Evolutionary conservation across 176 grass and related monocot genomes (phyloP).

Genomic region (Eleusine coracana): DNA sequence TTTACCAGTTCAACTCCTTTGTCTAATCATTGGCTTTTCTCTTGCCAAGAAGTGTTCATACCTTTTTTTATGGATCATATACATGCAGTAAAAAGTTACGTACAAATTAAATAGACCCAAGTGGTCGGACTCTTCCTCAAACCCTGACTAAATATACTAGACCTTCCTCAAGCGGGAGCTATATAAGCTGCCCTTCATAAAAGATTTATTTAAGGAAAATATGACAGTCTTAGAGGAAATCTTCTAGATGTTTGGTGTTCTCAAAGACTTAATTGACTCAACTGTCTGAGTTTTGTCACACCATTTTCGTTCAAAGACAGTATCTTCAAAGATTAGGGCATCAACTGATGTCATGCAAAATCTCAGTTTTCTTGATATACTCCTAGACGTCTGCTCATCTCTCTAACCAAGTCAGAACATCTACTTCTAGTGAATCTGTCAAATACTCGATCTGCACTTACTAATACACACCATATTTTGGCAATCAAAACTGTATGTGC

Average conservation of each 20-base stretch:
- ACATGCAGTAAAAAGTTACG: too few species aligned
- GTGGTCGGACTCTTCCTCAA: too few species aligned
- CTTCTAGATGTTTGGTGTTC: neutral
- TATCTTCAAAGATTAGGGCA: slow-evolving; percentile 5
- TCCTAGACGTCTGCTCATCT: neutral
- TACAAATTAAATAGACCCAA: too few species aligned
- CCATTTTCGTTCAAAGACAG: neutral
- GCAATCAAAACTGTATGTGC: neutral
- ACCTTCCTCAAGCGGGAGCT: too few species aligned
- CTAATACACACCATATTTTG: neutral
- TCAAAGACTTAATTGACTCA: neutral
- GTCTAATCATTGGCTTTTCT: neutral
- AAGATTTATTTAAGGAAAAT: too few species aligned
- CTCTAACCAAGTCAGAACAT: neutral
- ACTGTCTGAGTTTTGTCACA: neutral
- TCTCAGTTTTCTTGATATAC: neutral
- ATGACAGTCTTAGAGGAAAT: too few species aligned
- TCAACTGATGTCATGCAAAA: neutral
- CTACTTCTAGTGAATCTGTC: neutral
- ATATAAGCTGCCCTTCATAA: too few species aligned
- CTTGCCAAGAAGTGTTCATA: neutral
- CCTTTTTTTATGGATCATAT: too few species aligned
- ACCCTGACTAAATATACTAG: too few species aligned
- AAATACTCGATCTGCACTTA: neutral
- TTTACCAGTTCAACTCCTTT: too few species aligned